A percentile compares a stretch with the other conserved stretches of the same genome.
Conservation (phyloP, 495 filamentous ascomycete species). For the Aspergillus taichungensis region DNA sequence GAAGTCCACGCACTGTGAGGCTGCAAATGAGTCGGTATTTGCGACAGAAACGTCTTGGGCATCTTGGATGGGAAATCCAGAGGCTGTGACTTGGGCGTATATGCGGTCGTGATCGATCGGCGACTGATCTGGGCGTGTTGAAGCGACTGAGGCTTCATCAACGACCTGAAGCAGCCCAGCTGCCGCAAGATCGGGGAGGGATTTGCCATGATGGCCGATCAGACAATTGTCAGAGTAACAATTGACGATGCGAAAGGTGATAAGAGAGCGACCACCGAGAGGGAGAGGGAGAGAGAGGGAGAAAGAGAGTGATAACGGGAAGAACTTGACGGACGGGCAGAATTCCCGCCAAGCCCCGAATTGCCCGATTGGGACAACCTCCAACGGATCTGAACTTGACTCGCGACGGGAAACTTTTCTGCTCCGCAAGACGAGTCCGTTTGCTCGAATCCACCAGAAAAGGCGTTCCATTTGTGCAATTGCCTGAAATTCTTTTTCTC, state of each 20-base stretch:
- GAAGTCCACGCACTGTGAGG: conserved; percentile 4
- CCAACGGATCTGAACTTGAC: not conserved
- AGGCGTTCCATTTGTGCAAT: not conserved
- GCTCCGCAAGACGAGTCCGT: conserved; percentile 3
- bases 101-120: conserved; percentile 34
- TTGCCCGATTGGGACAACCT: conserved; percentile 13
- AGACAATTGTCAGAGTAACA: not conserved
- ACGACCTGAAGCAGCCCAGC: conserved; percentile 56
- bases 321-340: conserved; percentile 23
- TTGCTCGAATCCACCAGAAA: not conserved
- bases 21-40: conserved; percentile 31
- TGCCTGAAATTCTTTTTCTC: not conserved
- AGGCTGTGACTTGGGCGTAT: conserved; percentile 27
- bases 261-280: conserved; percentile 15
- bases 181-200: conserved; percentile 51
- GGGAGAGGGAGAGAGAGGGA: conserved; percentile 10
- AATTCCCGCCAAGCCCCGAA: conserved; percentile 35
- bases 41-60: conserved; percentile 32
- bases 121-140: conserved; percentile 32
- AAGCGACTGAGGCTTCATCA: conserved; percentile 35
- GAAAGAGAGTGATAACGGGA: conserved; percentile 1
- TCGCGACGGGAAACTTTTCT: conserved; percentile 16
- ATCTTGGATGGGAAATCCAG: conserved; percentile 33
- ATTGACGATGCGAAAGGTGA: conserved; percentile 8
- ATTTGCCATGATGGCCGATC: conserved; percentile 44